Conservation (phyloP, 2,329 filamentous ascomycete genomes). For the Fusarium sp. region DNA sequence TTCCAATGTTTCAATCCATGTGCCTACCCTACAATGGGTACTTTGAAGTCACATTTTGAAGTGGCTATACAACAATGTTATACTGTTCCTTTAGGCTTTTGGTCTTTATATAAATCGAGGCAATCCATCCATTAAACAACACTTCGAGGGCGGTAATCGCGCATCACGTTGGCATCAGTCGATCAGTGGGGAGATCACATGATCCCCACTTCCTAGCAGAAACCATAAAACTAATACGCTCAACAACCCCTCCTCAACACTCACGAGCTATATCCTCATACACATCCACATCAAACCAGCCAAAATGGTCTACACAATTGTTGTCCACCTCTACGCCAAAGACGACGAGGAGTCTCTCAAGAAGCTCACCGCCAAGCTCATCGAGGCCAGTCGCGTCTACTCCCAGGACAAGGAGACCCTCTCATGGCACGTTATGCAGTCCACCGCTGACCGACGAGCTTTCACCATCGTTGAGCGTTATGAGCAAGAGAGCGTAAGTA, state of each 20-base stretch:
- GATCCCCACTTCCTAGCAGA: conserved; percentile 12
- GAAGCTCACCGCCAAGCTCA: conserved; percentile 76
- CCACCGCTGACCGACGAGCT: conserved; percentile 70
- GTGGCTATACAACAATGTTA: not conserved
- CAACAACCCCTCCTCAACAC: conserved; percentile 21
- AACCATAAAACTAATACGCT: conserved; percentile 24
- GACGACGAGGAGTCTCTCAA: conserved; percentile 69
- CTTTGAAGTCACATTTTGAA: too few species aligned
- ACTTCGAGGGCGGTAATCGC: not conserved
- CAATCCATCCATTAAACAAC: not conserved
- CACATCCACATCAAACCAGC: not conserved
- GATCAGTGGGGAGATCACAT: conserved; percentile 33
- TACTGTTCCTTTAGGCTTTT: fast-evolving
- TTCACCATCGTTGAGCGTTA: conserved; percentile 83
- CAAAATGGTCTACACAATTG: conserved; percentile 73
- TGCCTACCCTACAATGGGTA: not conserved
- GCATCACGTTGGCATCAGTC: conserved; percentile 6
- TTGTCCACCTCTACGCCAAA: conserved; percentile 76
- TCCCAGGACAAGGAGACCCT: conserved; percentile 75
- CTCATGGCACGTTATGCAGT: conserved; percentile 82
- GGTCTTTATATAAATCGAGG: fast-evolving
- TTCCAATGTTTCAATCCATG: not conserved
- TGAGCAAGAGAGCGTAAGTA: conserved; percentile 68
- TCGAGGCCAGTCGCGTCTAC: conserved; percentile 79
- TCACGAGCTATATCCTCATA: not conserved